These are phyloP conservation scores for Oryza glumipatula DNA, from an alignment of 176 grass and related monocot genomes.

Conservation along the genomic window DNA sequence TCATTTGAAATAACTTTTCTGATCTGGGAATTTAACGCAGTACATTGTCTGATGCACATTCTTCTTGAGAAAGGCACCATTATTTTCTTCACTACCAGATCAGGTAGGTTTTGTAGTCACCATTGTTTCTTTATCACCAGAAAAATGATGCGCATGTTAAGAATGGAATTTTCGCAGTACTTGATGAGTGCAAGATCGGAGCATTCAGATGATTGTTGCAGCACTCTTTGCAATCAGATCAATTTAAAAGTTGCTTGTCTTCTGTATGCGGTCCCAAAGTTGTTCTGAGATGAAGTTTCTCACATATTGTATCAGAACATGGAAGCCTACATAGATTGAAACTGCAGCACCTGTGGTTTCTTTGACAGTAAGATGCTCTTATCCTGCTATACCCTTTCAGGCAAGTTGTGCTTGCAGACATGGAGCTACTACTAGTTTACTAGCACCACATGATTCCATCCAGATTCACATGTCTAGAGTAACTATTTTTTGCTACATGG, in stretches of 20 bases:
- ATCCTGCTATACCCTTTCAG: background rate
- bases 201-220: background rate
- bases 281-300: background rate
- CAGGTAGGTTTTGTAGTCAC: background rate
- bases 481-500: background rate
- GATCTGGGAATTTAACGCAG: background rate
- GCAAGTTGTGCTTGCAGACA: background rate
- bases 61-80: background rate
- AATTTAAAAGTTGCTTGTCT: background rate
- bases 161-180: background rate
- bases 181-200: background rate
- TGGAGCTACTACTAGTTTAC: background rate
- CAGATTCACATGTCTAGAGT: background rate
- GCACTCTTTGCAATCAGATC: background rate
- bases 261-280: background rate
- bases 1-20: constrained; percentile 3
- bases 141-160: constrained; percentile 8
- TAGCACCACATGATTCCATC: background rate
- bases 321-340: background rate
- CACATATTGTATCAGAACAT: constrained; percentile 6
- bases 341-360: background rate
- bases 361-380: background rate
- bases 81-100: background rate
- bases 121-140: background rate
- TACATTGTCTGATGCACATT: constrained; percentile 13